These are phyloP conservation scores for Chaetomium strumarium DNA, from an alignment of 2,329 filamentous ascomycete species.

Conservation along the genomic window DNA sequence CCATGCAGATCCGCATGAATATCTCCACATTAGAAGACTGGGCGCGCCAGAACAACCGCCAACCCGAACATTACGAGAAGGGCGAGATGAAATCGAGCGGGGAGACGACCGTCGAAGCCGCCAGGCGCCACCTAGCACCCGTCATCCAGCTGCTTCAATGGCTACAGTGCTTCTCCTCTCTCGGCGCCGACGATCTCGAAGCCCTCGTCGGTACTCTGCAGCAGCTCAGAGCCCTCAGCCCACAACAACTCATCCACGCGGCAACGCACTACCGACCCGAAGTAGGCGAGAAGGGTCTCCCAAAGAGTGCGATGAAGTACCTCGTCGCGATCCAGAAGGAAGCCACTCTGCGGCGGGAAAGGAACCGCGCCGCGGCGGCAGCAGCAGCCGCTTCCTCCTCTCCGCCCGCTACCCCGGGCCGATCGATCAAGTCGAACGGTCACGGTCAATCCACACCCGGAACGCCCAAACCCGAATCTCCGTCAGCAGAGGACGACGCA, in stretches of 20 bases:
- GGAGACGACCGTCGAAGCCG: slow-evolving; percentile 79
- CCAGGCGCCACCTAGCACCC: slow-evolving; percentile 78
- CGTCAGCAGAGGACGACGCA: slow-evolving; percentile 45
- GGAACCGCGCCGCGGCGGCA: slow-evolving; percentile 44
- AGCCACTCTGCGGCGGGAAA: slow-evolving; percentile 52
- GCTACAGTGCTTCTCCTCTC: slow-evolving; percentile 94
- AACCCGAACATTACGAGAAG: slow-evolving; percentile 92
- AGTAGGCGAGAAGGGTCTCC: slow-evolving; percentile 87
- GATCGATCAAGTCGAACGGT: slow-evolving; percentile 32
- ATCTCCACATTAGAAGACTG: slow-evolving; percentile 92
- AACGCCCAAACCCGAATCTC: slow-evolving; percentile 1
- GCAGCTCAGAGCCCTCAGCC: slow-evolving; percentile 77
- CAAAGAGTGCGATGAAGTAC: slow-evolving; percentile 84
- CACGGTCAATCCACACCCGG: slow-evolving; percentile 35
- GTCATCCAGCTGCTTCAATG: slow-evolving; percentile 93
- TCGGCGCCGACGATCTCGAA: slow-evolving; percentile 78
- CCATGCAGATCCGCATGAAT: slow-evolving; percentile 99
- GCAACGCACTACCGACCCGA: slow-evolving; percentile 91
- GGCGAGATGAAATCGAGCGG: slow-evolving; percentile 80
- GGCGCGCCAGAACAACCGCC: slow-evolving; percentile 86
- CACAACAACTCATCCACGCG: slow-evolving; percentile 84
- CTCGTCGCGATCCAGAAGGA: slow-evolving; percentile 75
- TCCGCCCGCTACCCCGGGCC: slow-evolving; percentile 40
- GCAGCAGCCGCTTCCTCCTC: slow-evolving; percentile 36
- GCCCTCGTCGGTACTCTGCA: slow-evolving; percentile 82